Evolutionary conservation across 2,329 filamentous ascomycete genomes (phyloP).

Genomic region (Colletotrichum lini): DNA sequence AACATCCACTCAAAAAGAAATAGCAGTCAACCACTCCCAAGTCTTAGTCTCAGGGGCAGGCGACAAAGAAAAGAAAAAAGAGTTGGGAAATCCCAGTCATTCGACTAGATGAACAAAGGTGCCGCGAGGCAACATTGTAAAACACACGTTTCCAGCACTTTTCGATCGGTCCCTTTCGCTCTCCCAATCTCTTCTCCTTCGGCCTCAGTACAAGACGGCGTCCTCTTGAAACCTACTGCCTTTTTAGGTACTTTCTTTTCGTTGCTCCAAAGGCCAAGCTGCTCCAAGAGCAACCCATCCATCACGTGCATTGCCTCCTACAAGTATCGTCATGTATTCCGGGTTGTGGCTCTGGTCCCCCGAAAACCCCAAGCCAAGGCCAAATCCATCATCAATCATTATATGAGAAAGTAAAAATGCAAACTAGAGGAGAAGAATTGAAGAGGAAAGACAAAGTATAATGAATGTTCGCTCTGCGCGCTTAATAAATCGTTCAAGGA

Average conservation of each 20-base stretch:
- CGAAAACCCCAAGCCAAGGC: conserved; percentile 18
- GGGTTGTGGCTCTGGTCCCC: conserved; percentile 31
- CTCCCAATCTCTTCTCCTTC: background rate
- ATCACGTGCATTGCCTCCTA: conserved; percentile 27
- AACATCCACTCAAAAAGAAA: conserved; percentile 20
- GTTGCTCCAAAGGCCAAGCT: background rate
- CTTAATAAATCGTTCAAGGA: conserved; percentile 43
- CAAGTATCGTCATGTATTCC: conserved; percentile 26
- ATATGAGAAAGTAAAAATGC: conserved; percentile 31
- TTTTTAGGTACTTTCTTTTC: conserved; percentile 21
- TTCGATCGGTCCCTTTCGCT: conserved; percentile 17
- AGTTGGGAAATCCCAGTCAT: conserved; percentile 1
- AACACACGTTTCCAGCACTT: conserved; percentile 39
- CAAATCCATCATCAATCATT: conserved; percentile 39
- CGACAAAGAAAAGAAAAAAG: conserved; percentile 38
- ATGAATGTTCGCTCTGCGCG: conserved; percentile 21
- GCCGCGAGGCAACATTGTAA: conserved; percentile 52
- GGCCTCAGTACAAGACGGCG: conserved; percentile 9
- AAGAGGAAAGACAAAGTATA: too few species aligned
- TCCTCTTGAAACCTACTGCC: conserved; percentile 1
- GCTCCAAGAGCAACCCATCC: background rate
- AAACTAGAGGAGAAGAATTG: background rate
- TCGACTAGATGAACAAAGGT: conserved; percentile 47
- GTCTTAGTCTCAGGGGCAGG: background rate
- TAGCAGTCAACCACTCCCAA: background rate